These are phyloP conservation scores for Macrophomina phaseolina DNA, from an alignment of 2,329 filamentous ascomycete genomes.

Conservation along the genomic window DNA sequence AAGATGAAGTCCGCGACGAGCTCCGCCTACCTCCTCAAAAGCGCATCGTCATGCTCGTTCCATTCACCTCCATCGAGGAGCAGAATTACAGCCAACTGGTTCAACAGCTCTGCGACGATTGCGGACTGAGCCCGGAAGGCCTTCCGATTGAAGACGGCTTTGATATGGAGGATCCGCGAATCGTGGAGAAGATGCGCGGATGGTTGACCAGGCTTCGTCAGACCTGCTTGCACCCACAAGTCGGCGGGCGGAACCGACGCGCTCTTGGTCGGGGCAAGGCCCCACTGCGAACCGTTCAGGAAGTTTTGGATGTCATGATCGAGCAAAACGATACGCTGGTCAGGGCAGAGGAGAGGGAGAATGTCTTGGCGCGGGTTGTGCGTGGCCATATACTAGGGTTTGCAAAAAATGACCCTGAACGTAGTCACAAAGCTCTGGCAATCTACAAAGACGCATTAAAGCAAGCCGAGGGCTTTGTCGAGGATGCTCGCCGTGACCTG, in stretches of 20 bases:
- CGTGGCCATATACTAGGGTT: constrained; percentile 82
- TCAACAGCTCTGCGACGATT: constrained; percentile 73
- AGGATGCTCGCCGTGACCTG: constrained; percentile 69
- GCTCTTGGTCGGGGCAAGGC: constrained; percentile 66
- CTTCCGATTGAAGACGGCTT: constrained; percentile 66
- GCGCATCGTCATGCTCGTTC: constrained; percentile 84
- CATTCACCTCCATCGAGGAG: constrained; percentile 89
- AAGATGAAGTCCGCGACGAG: constrained; percentile 78
- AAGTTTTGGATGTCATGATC: constrained; percentile 91
- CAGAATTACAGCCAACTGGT: constrained; percentile 84
- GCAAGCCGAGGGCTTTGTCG: constrained; percentile 57
- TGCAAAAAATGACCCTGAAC: constrained; percentile 59
- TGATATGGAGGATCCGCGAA: constrained; percentile 63
- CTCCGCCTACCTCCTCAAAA: constrained; percentile 81
- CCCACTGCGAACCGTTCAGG: constrained; percentile 78
- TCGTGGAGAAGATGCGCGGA: constrained; percentile 70
- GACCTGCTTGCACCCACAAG: constrained; percentile 83
- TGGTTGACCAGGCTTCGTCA: constrained; percentile 82
- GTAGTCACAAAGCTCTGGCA: constrained; percentile 68
- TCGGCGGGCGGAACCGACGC: constrained; percentile 70
- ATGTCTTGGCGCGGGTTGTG: constrained; percentile 68
- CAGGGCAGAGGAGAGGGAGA: constrained; percentile 70
- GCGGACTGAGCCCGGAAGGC: constrained; percentile 69
- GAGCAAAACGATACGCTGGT: constrained; percentile 76
- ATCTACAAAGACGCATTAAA: constrained; percentile 67